Evolutionary conservation across 495 filamentous ascomycete genomes (phyloP).

Genomic region (Podospora anserina): DNA sequence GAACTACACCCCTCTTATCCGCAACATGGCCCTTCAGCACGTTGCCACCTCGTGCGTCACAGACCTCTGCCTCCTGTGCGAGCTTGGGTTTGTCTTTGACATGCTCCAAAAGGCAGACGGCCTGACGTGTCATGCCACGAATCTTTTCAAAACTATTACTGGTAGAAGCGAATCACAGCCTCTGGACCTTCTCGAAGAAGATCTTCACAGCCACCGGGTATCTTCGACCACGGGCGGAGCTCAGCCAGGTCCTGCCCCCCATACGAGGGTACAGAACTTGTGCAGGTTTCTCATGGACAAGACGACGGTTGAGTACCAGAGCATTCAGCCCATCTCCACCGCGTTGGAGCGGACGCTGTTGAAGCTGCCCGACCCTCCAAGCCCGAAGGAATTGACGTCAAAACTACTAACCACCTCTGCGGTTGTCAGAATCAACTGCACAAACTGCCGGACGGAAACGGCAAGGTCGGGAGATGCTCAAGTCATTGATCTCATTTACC

Average conservation of each 20-base stretch:
- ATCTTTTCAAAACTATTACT: slow-evolving; percentile 85
- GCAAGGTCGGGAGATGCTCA: slow-evolving; percentile 63
- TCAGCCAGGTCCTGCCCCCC: not conserved
- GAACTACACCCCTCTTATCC: slow-evolving; percentile 81
- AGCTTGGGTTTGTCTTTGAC: slow-evolving; percentile 92
- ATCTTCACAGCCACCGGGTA: slow-evolving; percentile 42
- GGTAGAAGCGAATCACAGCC: slow-evolving; percentile 70
- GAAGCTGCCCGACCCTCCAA: slow-evolving; percentile 18
- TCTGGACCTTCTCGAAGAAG: slow-evolving; percentile 78
- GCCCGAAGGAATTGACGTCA: slow-evolving; percentile 21
- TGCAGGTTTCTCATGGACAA: slow-evolving; percentile 30
- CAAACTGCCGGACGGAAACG: slow-evolving; percentile 76
- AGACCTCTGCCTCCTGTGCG: slow-evolving; percentile 85
- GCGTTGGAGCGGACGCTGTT: slow-evolving; percentile 28
- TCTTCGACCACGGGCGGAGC: slow-evolving; percentile 3
- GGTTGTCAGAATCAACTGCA: slow-evolving; percentile 65
- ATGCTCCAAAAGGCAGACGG: slow-evolving; percentile 96
- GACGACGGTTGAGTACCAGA: slow-evolving; percentile 29
- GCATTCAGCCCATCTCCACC: slow-evolving; percentile 29
- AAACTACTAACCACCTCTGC: slow-evolving; percentile 42
- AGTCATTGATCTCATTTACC: slow-evolving; percentile 83
- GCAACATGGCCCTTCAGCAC: slow-evolving; percentile 89
- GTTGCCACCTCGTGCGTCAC: slow-evolving; percentile 75
- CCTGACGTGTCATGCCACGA: slow-evolving; percentile 94
- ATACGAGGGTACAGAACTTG: slow-evolving; percentile 27